Evolutionary conservation across 2,329 filamentous ascomycete genomes (phyloP).

Genomic region (Furcasterigmium furcatum): DNA sequence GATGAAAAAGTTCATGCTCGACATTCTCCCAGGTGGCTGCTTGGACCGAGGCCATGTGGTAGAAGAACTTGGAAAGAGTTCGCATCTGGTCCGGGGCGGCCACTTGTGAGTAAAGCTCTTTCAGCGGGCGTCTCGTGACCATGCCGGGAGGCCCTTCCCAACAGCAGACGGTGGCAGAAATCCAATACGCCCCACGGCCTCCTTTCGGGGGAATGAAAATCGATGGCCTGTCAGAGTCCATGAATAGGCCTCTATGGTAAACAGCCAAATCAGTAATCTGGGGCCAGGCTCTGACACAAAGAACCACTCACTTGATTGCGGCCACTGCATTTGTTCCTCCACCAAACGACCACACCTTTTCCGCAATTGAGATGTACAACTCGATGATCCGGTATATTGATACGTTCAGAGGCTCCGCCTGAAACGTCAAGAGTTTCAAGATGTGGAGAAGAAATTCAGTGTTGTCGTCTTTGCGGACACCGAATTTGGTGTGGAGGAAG

Average conservation of each 20-base stretch:
- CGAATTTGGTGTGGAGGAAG: slow-evolving; percentile 1
- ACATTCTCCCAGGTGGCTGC: neutral
- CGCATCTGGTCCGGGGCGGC: neutral
- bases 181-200: neutral
- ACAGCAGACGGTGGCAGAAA: neutral
- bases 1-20: neutral
- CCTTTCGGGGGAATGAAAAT: neutral
- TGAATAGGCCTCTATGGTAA: too few relatives aligned
- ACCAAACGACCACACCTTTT: neutral
- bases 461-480: slow-evolving; percentile 2
- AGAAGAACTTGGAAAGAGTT: slow-evolving; percentile 1
- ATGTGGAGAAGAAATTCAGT: slow-evolving; percentile 5
- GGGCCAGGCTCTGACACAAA: too few relatives aligned
- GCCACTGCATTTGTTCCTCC: too few relatives aligned
- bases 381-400: neutral
- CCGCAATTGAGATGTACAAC: slow-evolving; percentile 1
- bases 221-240: too few relatives aligned
- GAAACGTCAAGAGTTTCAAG: neutral
- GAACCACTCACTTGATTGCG: too few relatives aligned
- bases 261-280: too few relatives aligned
- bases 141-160: slow-evolving; percentile 2
- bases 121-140: slow-evolving; percentile 1
- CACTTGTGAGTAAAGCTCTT: slow-evolving; percentile 3
- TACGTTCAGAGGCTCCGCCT: neutral
- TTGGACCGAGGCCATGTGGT: neutral